A percentile compares a stretch with the other conserved stretches of the same genome.
phyloP scores from a whole-genome alignment of 805 yeast species.

The Babjeviella inositovora region DNA sequence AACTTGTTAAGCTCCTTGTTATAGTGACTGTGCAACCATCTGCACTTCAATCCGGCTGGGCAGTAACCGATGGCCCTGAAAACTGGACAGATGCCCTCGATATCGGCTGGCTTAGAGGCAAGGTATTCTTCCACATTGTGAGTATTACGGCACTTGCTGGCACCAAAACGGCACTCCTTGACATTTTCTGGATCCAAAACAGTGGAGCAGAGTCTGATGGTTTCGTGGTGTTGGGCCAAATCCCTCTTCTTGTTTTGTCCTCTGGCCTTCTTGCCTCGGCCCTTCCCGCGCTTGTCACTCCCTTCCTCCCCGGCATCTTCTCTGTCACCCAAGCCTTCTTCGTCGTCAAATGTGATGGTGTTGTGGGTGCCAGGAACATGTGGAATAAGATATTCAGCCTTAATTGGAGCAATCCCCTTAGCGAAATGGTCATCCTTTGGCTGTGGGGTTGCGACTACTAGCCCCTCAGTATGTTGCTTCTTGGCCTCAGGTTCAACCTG shows the following conservation, averaged over 20 bases:
- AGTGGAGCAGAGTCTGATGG: conserved; percentile 47
- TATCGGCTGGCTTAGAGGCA: conserved; percentile 49
- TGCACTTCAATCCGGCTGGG: conserved; percentile 84
- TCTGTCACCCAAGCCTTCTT: conserved; percentile 21
- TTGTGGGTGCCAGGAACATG: conserved; percentile 6
- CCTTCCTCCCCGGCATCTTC: conserved; percentile 20
- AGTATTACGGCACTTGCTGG: conserved; percentile 54
- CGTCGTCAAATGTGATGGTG: conserved; percentile 16
- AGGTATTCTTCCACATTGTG: conserved; percentile 65
- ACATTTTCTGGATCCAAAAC: conserved; percentile 35
- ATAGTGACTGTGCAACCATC: conserved; percentile 73
- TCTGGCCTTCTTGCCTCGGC: conserved; percentile 30
- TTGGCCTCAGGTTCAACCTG: conserved; percentile 7
- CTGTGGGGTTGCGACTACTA: conserved; percentile 5
- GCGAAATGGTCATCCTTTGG: conserved; percentile 9
- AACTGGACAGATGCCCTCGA: conserved; percentile 75
- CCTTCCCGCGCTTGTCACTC: conserved; percentile 15
- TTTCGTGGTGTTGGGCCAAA: conserved; percentile 51
- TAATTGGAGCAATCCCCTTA: conserved; percentile 65
- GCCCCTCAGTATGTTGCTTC: conserved; percentile 7
- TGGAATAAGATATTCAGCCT: conserved; percentile 49
- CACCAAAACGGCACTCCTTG: conserved; percentile 43
- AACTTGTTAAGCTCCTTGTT: conserved; percentile 25
- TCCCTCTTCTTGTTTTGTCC: conserved; percentile 83
- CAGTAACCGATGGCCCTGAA: conserved; percentile 72